Conservation (phyloP, 495 filamentous ascomycete genomes). For the Penicillium arizonense region DNA sequence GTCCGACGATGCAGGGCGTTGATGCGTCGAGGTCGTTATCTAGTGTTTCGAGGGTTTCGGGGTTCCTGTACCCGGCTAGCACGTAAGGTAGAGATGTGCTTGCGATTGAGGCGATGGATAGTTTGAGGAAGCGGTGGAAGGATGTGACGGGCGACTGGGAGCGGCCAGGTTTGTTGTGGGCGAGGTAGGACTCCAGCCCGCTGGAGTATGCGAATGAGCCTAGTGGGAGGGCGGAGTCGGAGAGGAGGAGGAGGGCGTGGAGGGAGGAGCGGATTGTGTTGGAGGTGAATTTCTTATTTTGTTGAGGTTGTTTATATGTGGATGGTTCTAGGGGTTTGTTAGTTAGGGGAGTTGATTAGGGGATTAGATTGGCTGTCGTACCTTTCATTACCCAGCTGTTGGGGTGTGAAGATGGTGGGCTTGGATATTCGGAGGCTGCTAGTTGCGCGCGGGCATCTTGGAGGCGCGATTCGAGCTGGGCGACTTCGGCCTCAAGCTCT, state of each 20-base stretch:
- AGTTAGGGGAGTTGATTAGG: not conserved
- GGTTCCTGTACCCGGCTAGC: constrained; percentile 68
- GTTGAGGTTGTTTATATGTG: constrained; percentile 1
- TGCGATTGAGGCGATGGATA: constrained; percentile 76
- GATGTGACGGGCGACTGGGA: constrained; percentile 32
- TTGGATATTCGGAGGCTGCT: constrained; percentile 15
- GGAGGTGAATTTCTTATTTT: constrained; percentile 14
- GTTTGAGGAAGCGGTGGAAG: constrained; percentile 72
- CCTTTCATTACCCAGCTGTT: constrained; percentile 13
- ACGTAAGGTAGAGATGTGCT: constrained; percentile 83
- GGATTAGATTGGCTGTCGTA: not conserved
- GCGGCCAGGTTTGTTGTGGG: constrained; percentile 61
- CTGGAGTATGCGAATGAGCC: constrained; percentile 97
- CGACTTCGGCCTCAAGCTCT: constrained; percentile 18
- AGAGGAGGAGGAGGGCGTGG: constrained; percentile 86
- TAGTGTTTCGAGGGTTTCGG: constrained; percentile 53
- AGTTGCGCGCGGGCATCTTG: constrained; percentile 23
- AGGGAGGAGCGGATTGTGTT: constrained; percentile 17
- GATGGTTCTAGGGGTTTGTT: not conserved
- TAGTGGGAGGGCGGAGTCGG: constrained; percentile 92
- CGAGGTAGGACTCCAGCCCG: constrained; percentile 90
- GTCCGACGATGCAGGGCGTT: constrained; percentile 81
- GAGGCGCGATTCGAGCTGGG: constrained; percentile 24
- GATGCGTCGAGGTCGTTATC: constrained; percentile 87
- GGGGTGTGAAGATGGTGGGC: constrained; percentile 24